phyloP scores from a whole-genome alignment of 306 rosid species.

The Begonia peltatifolia region DNA sequence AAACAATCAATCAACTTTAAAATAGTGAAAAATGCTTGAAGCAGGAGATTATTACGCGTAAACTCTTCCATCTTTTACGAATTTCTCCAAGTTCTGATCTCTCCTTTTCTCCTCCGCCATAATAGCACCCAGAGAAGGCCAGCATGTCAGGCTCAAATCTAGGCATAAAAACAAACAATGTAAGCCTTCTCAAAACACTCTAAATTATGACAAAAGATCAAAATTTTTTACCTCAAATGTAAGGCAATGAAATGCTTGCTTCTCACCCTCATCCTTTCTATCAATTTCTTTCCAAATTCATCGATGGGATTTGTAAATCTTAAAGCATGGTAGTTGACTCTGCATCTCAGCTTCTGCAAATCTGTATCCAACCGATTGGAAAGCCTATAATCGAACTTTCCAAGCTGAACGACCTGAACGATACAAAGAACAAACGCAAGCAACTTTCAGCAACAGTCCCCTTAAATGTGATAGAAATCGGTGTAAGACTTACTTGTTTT shows the following conservation, averaged over 20 bases:
- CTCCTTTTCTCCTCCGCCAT: slow-evolving; percentile 92
- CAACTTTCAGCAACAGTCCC: no score
- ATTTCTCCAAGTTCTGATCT: slow-evolving; percentile 56
- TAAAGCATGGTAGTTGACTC: slow-evolving; percentile 82
- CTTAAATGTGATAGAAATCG: no score
- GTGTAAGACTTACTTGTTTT: slow-evolving; percentile 43
- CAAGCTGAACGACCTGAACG: slow-evolving; percentile 63
- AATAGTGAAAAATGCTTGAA: not conserved
- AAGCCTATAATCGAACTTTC: slow-evolving; percentile 89
- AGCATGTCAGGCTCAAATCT: slow-evolving; percentile 98
- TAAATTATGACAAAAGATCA: slow-evolving; percentile 2
- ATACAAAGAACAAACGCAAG: no score
- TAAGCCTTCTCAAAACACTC: no score
- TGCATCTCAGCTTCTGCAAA: slow-evolving; percentile 73
- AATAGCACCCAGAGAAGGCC: slow-evolving; percentile 91
- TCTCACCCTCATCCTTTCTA: slow-evolving; percentile 58
- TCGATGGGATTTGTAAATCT: slow-evolving; percentile 49
- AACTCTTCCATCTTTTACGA: slow-evolving; percentile 67
- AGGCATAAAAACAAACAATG: slow-evolving; percentile 1
- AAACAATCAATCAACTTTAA: no score
- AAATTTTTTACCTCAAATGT: slow-evolving; percentile 60
- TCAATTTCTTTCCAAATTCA: slow-evolving; percentile 48
- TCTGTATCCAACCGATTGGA: slow-evolving; percentile 49
- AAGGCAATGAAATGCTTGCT: slow-evolving; percentile 68
- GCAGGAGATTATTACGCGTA: slow-evolving; percentile 44